phyloP scores from a whole-genome alignment of 148 eudicot species.

The Silene latifolia region DNA sequence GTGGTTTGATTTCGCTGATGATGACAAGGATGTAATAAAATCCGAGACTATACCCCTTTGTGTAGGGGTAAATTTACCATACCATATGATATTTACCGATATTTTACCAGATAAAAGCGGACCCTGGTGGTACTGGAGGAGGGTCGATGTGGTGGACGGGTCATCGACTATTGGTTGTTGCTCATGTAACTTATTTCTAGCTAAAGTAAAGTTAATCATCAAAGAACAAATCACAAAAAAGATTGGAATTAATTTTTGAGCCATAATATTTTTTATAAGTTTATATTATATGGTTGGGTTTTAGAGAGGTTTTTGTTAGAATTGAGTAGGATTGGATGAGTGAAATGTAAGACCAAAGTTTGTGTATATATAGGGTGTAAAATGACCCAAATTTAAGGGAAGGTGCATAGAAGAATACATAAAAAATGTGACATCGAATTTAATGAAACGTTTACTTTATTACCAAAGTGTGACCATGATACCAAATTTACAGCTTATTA shows the following conservation, averaged over 20 bases:
- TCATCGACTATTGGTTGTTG: constrained; percentile 18
- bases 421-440: background rate
- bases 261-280: background rate
- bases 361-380: constrained; percentile 1
- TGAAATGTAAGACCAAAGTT: background rate
- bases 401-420: background rate
- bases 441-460: background rate
- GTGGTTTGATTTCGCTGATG: background rate
- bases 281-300: background rate
- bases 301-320: background rate
- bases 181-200: constrained; percentile 10
- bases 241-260: background rate
- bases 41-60: constrained; percentile 40
- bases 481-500: constrained; percentile 26
- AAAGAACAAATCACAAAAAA: constrained; percentile 14
- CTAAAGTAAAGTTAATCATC: constrained; percentile 3
- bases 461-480: background rate
- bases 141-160: constrained; percentile 14
- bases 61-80: constrained; percentile 39
- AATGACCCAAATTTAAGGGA: background rate
- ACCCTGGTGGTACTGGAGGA: constrained; percentile 40
- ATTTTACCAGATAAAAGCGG: constrained; percentile 39
- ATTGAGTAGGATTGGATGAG: constrained; percentile 6
- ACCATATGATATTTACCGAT: constrained; percentile 45
- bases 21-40: constrained; percentile 36